A percentile compares a stretch with the other conserved stretches of the same genome.
Conservation (phyloP, 176 grass and related monocot genomes). For the Microstegium vimineum region DNA sequence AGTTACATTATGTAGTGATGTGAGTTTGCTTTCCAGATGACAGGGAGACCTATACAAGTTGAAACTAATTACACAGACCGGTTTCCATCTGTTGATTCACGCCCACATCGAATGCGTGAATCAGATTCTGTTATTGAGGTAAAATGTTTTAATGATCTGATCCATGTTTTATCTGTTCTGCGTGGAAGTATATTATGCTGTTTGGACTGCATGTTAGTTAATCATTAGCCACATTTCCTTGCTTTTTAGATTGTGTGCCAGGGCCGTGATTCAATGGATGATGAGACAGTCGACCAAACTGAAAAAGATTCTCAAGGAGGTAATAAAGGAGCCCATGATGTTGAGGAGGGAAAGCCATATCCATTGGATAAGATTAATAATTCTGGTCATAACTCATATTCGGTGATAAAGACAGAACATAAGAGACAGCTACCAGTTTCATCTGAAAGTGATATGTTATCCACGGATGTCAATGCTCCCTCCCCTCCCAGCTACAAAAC, state of each 20-base stretch:
- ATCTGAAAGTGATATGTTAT: constrained; percentile 39
- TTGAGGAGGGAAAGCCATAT: constrained; percentile 32
- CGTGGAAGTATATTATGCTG: background rate
- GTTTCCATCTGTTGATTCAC: constrained; percentile 83
- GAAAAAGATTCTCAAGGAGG: constrained; percentile 64
- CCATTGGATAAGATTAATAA: constrained; percentile 44
- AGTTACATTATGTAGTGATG: constrained; percentile 9
- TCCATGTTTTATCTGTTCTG: constrained; percentile 15
- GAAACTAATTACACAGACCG: constrained; percentile 76
- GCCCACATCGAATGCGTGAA: constrained; percentile 63
- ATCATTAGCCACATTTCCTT: background rate
- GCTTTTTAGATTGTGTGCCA: constrained; percentile 66
- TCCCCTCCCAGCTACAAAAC: constrained; percentile 52
- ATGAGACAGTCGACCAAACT: constrained; percentile 46
- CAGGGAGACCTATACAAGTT: constrained; percentile 94
- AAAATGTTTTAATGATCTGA: constrained; percentile 21
- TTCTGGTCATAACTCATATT: constrained; percentile 23
- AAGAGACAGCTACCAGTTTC: constrained; percentile 28
- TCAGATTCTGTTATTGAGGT: constrained; percentile 99
- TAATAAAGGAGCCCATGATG: constrained; percentile 30
- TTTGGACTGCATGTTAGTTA: background rate
- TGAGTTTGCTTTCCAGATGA: constrained; percentile 60
- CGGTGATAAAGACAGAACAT: constrained; percentile 37
- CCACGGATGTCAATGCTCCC: constrained; percentile 18
- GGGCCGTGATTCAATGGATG: constrained; percentile 52